These are phyloP conservation scores for Tieghemostelium lacteum DNA, from an alignment of 78 protist genomes.

Conservation along the genomic window DNA sequence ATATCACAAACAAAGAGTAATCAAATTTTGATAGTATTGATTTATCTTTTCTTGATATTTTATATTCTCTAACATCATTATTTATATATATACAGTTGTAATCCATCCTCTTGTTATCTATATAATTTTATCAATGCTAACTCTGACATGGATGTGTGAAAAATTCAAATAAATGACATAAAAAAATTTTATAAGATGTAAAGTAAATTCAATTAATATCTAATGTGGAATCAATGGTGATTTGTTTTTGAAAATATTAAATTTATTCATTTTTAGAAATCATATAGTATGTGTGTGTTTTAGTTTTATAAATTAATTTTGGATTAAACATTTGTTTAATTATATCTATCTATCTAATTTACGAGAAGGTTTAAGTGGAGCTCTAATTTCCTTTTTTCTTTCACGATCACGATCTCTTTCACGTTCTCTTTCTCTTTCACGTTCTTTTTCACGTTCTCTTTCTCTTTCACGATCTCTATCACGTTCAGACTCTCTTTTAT, in stretches of 20 bases:
- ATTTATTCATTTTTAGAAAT: no score
- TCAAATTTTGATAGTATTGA: slow-evolving; percentile 33
- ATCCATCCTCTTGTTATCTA: no score
- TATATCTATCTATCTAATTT: slow-evolving; percentile 36
- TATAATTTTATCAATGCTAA: no score
- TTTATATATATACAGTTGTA: slow-evolving; percentile 53
- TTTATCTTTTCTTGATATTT: slow-evolving; percentile 42
- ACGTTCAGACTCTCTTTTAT: slow-evolving; percentile 39
- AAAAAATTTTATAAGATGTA: no score
- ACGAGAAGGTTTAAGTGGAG: slow-evolving; percentile 50
- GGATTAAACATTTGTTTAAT: no score
- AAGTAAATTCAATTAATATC: no score
- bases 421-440: slow-evolving; percentile 36
- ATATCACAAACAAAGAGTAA: neutral
- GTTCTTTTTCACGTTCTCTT: slow-evolving; percentile 39
- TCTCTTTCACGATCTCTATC: slow-evolving; percentile 58
- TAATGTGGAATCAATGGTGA: no score
- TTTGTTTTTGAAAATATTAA: no score
- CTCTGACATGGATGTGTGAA: no score
- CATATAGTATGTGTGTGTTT: no score
- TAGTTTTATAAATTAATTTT: neutral
- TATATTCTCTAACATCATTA: slow-evolving; percentile 72
- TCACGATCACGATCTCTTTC: slow-evolving; percentile 12
- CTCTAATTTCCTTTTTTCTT: slow-evolving; percentile 12
- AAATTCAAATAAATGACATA: no score